A percentile compares a stretch with the other conserved stretches of the same genome.
These are phyloP conservation scores for Ajuga chamaepitys DNA, from an alignment of 257 asterid genomes.

Conservation along the genomic window DNA sequence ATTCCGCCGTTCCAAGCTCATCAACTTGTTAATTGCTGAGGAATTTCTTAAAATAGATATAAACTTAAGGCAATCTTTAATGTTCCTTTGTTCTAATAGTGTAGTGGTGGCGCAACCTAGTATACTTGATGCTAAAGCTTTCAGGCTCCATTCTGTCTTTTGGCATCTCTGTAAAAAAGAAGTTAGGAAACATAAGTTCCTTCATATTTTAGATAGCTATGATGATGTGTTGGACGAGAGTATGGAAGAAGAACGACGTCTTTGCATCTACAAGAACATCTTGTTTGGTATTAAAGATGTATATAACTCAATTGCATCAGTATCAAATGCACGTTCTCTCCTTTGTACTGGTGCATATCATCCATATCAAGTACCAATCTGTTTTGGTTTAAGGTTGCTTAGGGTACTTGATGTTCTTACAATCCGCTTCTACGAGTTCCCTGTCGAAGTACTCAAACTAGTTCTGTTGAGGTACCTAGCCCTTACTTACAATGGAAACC, in stretches of 20 bases:
- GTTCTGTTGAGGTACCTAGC: conserved; percentile 9
- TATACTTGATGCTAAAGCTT: background rate
- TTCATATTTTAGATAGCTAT: background rate
- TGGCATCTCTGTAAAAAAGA: background rate
- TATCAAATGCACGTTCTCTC: background rate
- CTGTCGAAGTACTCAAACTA: background rate
- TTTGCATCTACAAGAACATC: background rate
- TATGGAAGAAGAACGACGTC: background rate
- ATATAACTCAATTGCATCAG: background rate
- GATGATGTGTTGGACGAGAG: background rate
- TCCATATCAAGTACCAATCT: background rate
- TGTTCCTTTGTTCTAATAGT: background rate
- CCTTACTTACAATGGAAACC: background rate
- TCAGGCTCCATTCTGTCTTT: background rate
- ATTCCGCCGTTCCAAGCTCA: background rate
- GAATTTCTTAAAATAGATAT: background rate
- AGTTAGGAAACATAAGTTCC: no score
- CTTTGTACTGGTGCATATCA: conserved; percentile 3
- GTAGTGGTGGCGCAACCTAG: background rate
- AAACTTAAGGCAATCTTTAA: background rate
- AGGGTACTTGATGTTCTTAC: conserved; percentile 12
- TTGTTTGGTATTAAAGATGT: background rate
- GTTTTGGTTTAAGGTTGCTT: background rate
- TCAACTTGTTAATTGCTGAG: background rate
- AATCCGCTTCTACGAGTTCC: conserved; percentile 7